Evolutionary conservation across 2,329 filamentous ascomycete genomes (phyloP).

Genomic region (Botrytis hyacinthi): DNA sequence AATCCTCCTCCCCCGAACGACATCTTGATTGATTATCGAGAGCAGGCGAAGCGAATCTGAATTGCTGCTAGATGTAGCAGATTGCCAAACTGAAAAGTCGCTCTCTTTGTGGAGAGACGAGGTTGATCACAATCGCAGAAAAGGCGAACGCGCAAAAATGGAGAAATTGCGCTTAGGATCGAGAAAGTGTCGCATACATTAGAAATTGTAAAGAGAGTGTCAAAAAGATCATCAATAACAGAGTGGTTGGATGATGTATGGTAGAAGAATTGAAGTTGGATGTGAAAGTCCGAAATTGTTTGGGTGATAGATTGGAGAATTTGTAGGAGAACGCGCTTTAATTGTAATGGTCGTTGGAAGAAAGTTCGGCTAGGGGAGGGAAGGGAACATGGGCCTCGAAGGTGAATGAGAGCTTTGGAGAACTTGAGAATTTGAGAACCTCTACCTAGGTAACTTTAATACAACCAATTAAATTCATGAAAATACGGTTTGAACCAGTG

Average conservation of each 20-base stretch:
- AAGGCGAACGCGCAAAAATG: conserved; percentile 32
- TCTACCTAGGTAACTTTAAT: neutral
- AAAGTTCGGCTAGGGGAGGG: conserved; percentile 18
- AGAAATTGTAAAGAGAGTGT: conserved; percentile 30
- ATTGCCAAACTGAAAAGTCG: conserved; percentile 22
- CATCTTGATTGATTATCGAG: conserved; percentile 32
- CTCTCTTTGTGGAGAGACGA: conserved; percentile 25
- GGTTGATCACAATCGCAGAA: conserved; percentile 32
- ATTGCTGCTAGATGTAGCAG: conserved; percentile 15
- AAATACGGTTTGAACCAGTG: neutral
- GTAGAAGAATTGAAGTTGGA: conserved; percentile 24
- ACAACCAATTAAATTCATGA: conserved; percentile 23
- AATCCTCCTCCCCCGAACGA: conserved; percentile 42
- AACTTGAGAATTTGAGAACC: conserved; percentile 1
- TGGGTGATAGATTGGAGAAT: conserved; percentile 24
- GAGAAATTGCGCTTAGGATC: conserved; percentile 33
- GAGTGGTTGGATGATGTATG: conserved; percentile 6
- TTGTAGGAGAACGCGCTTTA: conserved; percentile 18
- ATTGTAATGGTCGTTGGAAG: conserved; percentile 15
- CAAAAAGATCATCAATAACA: conserved; percentile 26
- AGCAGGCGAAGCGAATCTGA: conserved; percentile 14
- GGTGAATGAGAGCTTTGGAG: neutral
- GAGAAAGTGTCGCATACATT: conserved; percentile 33
- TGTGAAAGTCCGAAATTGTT: conserved; percentile 19
- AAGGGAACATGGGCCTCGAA: neutral